Evolutionary conservation across 257 asterid genomes (phyloP), one percentile per base, ranked within the genome.

Genomic region (Nicotiana obtusifolia): DNA sequence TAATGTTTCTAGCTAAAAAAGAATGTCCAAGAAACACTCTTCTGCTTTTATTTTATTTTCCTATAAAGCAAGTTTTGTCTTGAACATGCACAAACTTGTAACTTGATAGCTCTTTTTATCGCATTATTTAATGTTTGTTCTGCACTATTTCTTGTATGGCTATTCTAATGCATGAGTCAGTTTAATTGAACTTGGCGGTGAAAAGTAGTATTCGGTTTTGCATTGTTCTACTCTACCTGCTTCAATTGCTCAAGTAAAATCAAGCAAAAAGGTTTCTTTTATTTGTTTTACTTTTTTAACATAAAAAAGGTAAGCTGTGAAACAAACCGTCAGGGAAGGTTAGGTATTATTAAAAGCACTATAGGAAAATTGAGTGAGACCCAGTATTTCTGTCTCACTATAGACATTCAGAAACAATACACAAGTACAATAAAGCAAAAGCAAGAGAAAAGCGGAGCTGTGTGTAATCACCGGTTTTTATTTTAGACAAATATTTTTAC

Each of bases 401-500:
- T 7, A 11, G 4, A 2, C 14, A 41, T 13, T 13, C 22, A 44
- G 14, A 13, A 35, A 71, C 2, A 7, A 22, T 20, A 7, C 41
- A 73, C 41, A 9, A 47, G 78, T 22, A 47, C 7, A 69, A 1
- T 22, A 14, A 13, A 24, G 60, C 60, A 71, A 44, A 44, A 44
- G 33, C 30, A 13, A 69, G 33, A 69, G 47, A 35, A 41, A 11
- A 41, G 37, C 22, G 47, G 37, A 44, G 54, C 16, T 73, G 15
- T 10, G 78, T 1, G 37, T 22, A 22, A 71, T 10, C 5, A 14
- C 15, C 7, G 56, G 1, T 66, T 66, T 30, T 81, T 68, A 35
- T 31, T 37, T 10, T 33, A 71, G 44, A 59, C 24, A 33, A 41
- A 81, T 31, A 64, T 56, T 59, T 81, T 57, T 68, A 81, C 84